Evolutionary conservation across 371 early-diverging fungal species (phyloP).

Genomic region (Mucor indicus): DNA sequence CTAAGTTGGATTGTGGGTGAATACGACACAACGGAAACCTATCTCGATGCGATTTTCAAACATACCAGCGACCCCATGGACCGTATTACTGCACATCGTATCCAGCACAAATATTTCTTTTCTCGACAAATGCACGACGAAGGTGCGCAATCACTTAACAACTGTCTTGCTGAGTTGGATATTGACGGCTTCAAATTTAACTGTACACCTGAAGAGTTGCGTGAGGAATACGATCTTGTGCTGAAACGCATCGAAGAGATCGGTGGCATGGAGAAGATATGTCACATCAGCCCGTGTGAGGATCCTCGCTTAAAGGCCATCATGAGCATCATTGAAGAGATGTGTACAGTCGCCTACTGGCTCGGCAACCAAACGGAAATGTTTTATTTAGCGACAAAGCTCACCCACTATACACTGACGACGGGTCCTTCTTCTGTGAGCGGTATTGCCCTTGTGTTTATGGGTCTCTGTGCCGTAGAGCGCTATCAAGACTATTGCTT

Average conservation of each 20-base stretch:
- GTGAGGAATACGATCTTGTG: conserved; percentile 10
- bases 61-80: conserved; percentile 30
- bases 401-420: conserved; percentile 25
- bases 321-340: conserved; percentile 36
- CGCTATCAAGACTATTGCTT: conserved; percentile 17
- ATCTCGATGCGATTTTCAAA: conserved; percentile 27
- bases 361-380: conserved; percentile 30
- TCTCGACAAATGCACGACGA: conserved; percentile 33
- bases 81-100: conserved; percentile 32
- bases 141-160: conserved; percentile 17
- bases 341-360: conserved; percentile 41
- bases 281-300: conserved; percentile 18
- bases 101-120: conserved; percentile 36
- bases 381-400: conserved; percentile 34
- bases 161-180: conserved; percentile 33
- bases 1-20: conserved; percentile 43
- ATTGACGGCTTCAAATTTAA: conserved; percentile 11
- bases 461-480: conserved; percentile 30
- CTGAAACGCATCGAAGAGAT: conserved; percentile 9
- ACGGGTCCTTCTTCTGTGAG: conserved; percentile 22
- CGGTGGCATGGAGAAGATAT: conserved; percentile 15
- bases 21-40: conserved; percentile 25
- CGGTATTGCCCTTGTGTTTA: conserved; percentile 27
- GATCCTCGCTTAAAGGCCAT: conserved; percentile 18
- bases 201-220: conserved; percentile 15